phyloP scores from a whole-genome alignment of 257 asterid species.

The Solanum chilense region DNA sequence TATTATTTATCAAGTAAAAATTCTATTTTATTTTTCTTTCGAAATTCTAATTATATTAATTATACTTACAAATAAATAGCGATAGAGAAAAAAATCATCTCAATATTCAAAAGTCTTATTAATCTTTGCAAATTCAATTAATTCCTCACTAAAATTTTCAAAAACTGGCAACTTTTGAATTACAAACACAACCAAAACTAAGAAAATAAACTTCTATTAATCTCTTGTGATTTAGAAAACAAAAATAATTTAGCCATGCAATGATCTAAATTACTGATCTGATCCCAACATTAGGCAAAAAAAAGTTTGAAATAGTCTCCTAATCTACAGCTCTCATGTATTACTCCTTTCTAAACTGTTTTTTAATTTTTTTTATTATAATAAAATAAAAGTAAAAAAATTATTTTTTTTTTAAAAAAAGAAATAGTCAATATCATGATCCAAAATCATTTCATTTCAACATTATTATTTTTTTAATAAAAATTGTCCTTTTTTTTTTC shows the following conservation, averaged over 20 bases:
- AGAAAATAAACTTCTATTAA: background rate
- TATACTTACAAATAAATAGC: background rate
- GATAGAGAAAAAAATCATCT: background rate
- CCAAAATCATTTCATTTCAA: background rate
- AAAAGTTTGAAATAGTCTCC: background rate
- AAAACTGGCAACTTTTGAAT: too few relatives aligned
- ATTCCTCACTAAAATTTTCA: background rate
- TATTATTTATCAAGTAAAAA: too few relatives aligned
- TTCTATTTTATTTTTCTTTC: background rate
- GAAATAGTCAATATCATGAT: background rate
- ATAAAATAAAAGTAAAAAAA: background rate
- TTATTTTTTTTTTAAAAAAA: background rate
- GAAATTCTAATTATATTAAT: background rate
- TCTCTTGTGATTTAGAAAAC: background rate
- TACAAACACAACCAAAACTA: background rate
- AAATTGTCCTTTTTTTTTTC: background rate
- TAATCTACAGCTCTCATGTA: background rate
- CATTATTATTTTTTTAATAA: too few relatives aligned
- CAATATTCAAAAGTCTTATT: background rate
- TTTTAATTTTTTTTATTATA: background rate
- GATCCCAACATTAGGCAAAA: background rate
- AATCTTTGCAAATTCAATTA: background rate
- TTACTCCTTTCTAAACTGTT: background rate
- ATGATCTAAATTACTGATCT: background rate
- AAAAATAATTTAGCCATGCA: background rate